Percentiles rank a stretch among this genome's conserved stretches.
phyloP scores from a whole-genome alignment of 768 basidiomycete genomes.

The Albatrellus ellisii region DNA sequence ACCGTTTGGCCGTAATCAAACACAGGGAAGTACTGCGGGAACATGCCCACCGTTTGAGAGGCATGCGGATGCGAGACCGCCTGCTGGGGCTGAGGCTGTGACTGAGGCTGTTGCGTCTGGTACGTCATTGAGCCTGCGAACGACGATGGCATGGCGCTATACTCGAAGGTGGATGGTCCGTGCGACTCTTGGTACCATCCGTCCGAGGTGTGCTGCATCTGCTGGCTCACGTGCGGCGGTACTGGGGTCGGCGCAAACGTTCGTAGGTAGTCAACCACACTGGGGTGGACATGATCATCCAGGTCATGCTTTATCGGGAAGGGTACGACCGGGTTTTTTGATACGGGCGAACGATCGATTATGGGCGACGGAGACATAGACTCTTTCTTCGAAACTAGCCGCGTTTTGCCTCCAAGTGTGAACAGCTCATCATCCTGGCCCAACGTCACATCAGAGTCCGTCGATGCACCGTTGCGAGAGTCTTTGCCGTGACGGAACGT shows the following conservation, averaged over 20 bases:
- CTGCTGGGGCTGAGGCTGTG: conserved; percentile 1
- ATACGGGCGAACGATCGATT: conserved; percentile 54
- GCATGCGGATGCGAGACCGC: conserved; percentile 1
- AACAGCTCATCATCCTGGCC: conserved; percentile 51
- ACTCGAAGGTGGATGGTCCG: too few species aligned
- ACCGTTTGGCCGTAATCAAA: conserved; percentile 47
- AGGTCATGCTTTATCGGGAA: conserved; percentile 42
- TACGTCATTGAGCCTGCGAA: too few species aligned
- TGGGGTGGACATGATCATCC: conserved; percentile 42
- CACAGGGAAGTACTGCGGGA: conserved; percentile 65
- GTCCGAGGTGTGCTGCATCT: too few species aligned
- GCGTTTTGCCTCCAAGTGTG: conserved; percentile 48
- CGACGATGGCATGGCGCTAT: too few species aligned
- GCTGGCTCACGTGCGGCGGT: too few species aligned
- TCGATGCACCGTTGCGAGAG: conserved; percentile 21
- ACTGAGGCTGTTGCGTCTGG: too few species aligned
- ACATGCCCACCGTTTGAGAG: conserved; percentile 16
- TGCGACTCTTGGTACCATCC: too few species aligned
- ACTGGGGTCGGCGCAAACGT: conserved; percentile 33
- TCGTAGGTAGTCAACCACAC: conserved; percentile 54
- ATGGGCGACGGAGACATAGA: conserved; percentile 33
- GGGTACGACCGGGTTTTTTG: conserved; percentile 60
- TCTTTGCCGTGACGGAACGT: conserved; percentile 49
- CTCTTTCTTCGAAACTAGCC: conserved; percentile 40
- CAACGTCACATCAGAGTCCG: conserved; percentile 31